phyloP scores from a whole-genome alignment of 192 early-diverging fungal species.

The Coemansia sp. region DNA sequence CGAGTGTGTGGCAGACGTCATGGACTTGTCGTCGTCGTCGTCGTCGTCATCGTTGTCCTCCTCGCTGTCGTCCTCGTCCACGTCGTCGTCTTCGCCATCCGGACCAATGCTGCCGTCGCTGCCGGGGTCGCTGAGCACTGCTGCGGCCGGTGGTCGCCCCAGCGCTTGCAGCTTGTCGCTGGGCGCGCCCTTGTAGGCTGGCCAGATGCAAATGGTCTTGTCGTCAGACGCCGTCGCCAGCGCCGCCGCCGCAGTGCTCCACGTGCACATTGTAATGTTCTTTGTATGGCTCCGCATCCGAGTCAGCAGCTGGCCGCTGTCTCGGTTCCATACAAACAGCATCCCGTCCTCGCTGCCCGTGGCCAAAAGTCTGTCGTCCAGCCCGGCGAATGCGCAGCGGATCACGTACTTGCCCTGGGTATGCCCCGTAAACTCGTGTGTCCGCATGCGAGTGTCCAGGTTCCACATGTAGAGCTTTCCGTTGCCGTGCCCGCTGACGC shows the following conservation, averaged over 20 bases:
- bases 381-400: constrained; percentile 85
- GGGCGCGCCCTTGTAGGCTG: constrained; percentile 37
- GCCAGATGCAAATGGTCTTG: constrained; percentile 45
- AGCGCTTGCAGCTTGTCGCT: constrained; percentile 13
- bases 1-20: constrained; percentile 2
- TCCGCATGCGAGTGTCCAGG: constrained; percentile 57
- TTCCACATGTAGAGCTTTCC: constrained; percentile 91
- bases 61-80: background rate
- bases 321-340: constrained; percentile 42
- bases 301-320: constrained; percentile 25
- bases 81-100: background rate
- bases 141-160: background rate
- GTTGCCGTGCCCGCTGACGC: constrained; percentile 34
- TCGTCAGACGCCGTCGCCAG: constrained; percentile 43
- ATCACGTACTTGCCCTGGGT: constrained; percentile 81
- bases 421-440: constrained; percentile 70
- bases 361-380: constrained; percentile 72
- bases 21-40: constrained; percentile 9
- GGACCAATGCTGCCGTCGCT: background rate
- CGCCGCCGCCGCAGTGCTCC: constrained; percentile 23
- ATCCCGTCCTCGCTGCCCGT: constrained; percentile 82
- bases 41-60: background rate
- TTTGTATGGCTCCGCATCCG: constrained; percentile 34
- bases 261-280: constrained; percentile 37
- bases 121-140: no score